Evolutionary conservation across 352 stramenopile species (phyloP).

Genomic region (Pythium oligandrum): DNA sequence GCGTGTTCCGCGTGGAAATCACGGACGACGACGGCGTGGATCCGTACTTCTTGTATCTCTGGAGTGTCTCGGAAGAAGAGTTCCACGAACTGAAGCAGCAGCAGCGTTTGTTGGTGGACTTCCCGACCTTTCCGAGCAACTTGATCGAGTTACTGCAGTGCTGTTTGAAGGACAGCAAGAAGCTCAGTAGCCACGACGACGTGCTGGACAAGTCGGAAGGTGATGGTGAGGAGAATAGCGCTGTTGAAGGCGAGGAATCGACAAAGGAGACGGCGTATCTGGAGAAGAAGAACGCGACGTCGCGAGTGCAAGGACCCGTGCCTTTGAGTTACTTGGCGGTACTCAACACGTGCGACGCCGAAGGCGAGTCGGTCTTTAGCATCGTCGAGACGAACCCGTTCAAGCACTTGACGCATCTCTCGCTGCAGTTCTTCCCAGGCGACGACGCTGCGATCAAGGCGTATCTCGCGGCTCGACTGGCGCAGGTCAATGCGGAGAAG

Average conservation of each 20-base stretch:
- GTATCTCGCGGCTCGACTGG: constrained; percentile 86
- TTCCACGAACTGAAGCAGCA: constrained; percentile 94
- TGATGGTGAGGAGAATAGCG: neutral
- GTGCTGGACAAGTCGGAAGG: neutral
- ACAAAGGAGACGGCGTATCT: neutral
- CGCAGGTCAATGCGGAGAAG: constrained; percentile 69
- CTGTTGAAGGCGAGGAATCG: constrained; percentile 6
- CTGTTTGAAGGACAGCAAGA: constrained; percentile 77
- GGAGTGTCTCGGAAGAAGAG: constrained; percentile 92
- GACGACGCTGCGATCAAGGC: constrained; percentile 88
- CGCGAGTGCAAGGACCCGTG: constrained; percentile 58
- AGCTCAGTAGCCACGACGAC: constrained; percentile 12
- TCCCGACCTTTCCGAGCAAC: constrained; percentile 87
- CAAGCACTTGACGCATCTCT: constrained; percentile 93
- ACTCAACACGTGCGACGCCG: constrained; percentile 60
- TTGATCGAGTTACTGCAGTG: constrained; percentile 91
- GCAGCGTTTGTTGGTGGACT: constrained; percentile 92
- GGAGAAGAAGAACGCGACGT: constrained; percentile 17
- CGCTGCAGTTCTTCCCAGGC: constrained; percentile 78
- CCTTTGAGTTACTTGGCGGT: constrained; percentile 82
- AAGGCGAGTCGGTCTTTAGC: constrained; percentile 79
- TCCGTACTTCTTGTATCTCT: constrained; percentile 90
- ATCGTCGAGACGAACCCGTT: constrained; percentile 94
- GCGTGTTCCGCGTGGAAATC: constrained; percentile 90
- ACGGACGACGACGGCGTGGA: constrained; percentile 90